Percentiles rank a stretch among this genome's conserved stretches.
phyloP scores from a whole-genome alignment of 345 rosid genomes.

The Microcos paniculata region DNA sequence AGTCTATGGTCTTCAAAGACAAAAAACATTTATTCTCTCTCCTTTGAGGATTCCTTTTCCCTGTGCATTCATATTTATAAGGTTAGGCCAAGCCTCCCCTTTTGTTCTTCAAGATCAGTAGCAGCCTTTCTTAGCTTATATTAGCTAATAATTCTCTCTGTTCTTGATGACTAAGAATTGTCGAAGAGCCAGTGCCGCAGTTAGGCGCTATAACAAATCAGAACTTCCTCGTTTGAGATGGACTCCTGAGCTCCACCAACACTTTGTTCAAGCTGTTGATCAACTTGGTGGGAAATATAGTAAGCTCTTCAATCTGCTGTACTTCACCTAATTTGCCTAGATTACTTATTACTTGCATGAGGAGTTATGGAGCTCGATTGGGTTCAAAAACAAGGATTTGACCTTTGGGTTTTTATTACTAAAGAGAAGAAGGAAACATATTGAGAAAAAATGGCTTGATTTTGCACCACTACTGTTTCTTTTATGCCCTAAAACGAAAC shows the following conservation, averaged over 20 bases:
- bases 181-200: not conserved
- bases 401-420: not conserved
- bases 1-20: too few species aligned
- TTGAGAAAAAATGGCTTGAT: not conserved
- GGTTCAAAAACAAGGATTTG: not conserved
- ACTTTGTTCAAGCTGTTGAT: conserved; percentile 32
- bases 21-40: too few species aligned
- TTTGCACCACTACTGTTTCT: not conserved
- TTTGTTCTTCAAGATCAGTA: not conserved
- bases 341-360: not conserved
- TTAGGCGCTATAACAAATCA: conserved; percentile 45
- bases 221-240: conserved; percentile 44
- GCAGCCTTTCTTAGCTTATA: not conserved
- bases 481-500: not conserved
- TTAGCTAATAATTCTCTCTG: not conserved
- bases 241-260: conserved; percentile 47
- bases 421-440: not conserved
- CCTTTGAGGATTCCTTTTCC: too few species aligned
- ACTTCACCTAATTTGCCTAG: not conserved
- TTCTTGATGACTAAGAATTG: not conserved
- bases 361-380: not conserved
- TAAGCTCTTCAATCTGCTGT: conserved; percentile 21
- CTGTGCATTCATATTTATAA: too few species aligned
- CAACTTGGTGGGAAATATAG: conserved; percentile 49
- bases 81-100: not conserved